Conservation (phyloP, 495 filamentous ascomycete species). For the Podospora didyma region DNA sequence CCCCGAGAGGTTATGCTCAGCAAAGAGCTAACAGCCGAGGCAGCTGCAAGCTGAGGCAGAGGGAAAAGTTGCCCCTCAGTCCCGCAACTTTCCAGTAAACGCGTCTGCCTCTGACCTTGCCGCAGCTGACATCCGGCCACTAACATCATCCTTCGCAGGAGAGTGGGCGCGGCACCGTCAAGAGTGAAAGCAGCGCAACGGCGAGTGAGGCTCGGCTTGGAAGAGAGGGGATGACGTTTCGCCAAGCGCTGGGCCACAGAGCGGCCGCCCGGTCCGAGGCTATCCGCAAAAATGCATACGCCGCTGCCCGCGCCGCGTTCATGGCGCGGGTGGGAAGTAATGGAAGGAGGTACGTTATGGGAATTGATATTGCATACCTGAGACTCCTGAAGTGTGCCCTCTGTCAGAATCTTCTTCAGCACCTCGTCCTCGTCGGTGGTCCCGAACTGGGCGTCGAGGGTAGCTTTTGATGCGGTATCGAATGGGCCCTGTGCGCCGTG, state of each 20-base stretch:
- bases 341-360: background rate
- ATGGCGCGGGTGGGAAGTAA: background rate
- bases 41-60: background rate
- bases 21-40: background rate
- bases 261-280: no score
- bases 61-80: no score
- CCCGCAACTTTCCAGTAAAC: no score
- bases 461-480: conserved; percentile 67
- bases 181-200: background rate
- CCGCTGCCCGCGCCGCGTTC: background rate
- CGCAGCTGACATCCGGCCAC: no score
- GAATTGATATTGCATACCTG: conserved; percentile 49
- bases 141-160: no score
- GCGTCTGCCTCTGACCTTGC: no score
- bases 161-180: no score
- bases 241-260: background rate
- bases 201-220: background rate
- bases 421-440: conserved; percentile 71
- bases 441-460: conserved; percentile 84
- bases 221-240: background rate
- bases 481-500: conserved; percentile 81
- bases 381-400: conserved; percentile 63
- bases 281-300: background rate
- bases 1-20: background rate
- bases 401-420: conserved; percentile 73